Evolutionary conservation across 306 rosid genomes (phyloP).

Genomic region (Comarum palustre): DNA sequence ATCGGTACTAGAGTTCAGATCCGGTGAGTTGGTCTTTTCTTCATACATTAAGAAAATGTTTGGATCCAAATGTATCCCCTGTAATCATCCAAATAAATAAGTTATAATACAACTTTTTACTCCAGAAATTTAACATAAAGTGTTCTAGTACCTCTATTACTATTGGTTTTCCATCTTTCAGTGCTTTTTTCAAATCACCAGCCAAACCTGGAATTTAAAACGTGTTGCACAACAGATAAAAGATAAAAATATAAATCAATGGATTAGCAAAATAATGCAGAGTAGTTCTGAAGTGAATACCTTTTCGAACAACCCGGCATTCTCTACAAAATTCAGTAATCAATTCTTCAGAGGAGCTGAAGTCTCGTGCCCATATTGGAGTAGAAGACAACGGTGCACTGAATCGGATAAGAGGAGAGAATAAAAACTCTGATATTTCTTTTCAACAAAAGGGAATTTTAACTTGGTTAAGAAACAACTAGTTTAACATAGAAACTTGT

Average conservation of each 20-base stretch:
- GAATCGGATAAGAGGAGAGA: slow-evolving; percentile 20
- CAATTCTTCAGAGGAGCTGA: slow-evolving; percentile 76
- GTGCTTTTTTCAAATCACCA: slow-evolving; percentile 94
- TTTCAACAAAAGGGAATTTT: neutral
- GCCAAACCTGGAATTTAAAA: slow-evolving; percentile 62
- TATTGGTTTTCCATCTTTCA: slow-evolving; percentile 97
- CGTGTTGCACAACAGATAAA: slow-evolving; percentile 9
- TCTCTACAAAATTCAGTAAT: slow-evolving; percentile 94
- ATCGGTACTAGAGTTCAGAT: slow-evolving; percentile 8
- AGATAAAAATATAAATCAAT: neutral
- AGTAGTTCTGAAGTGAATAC: slow-evolving; percentile 22
- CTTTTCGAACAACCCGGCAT: slow-evolving; percentile 92
- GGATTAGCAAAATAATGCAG: neutral
- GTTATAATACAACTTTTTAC: neutral
- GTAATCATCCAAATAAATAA: slow-evolving; percentile 3
- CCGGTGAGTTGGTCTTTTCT: slow-evolving; percentile 52
- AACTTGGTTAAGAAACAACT: neutral
- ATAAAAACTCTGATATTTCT: slow-evolving; percentile 19
- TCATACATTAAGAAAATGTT: slow-evolving; percentile 88
- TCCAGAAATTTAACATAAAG: neutral
- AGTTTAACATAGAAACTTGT: neutral
- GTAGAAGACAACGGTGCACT: slow-evolving; percentile 89
- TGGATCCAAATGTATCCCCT: slow-evolving; percentile 96
- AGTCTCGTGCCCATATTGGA: slow-evolving; percentile 86
- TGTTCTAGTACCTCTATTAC: slow-evolving; percentile 70